Conservation (phyloP, 164 flowering plant species). For the Macadamia tetraphylla region DNA sequence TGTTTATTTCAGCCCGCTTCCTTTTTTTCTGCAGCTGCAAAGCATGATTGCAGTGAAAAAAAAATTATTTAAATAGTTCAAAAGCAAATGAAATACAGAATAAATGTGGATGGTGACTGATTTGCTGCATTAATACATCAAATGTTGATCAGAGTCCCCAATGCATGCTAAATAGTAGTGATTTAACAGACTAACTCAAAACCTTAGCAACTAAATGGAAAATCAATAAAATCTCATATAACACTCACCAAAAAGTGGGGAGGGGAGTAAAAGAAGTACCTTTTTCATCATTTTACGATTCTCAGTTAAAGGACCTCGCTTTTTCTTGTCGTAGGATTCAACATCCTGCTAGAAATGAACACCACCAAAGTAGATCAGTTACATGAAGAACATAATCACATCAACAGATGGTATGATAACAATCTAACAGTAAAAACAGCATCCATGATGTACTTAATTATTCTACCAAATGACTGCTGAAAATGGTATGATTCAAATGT, state of each 20-base stretch:
- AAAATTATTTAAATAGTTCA: background rate
- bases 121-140: too few relatives aligned
- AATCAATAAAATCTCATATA: background rate
- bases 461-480: background rate
- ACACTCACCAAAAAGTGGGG: background rate
- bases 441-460: background rate
- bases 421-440: background rate
- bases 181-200: background rate
- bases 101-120: background rate
- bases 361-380: constrained; percentile 1
- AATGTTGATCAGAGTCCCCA: too few relatives aligned
- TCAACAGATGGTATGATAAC: background rate
- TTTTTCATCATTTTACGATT: constrained; percentile 24
- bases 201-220: background rate
- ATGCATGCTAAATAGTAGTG: background rate
- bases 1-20: constrained; percentile 59
- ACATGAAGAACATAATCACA: constrained; percentile 7
- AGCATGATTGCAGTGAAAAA: constrained; percentile 6
- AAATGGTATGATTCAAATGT: too few relatives aligned
- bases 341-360: constrained; percentile 23
- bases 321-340: constrained; percentile 33
- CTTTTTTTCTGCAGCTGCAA: constrained; percentile 47
- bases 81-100: background rate
- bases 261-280: constrained; percentile 22
- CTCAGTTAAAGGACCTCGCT: constrained; percentile 29